These are phyloP conservation scores for Neckera pumila DNA, from an alignment of 225 moss, liverwort and hornwort species.

Conservation along the genomic window DNA sequence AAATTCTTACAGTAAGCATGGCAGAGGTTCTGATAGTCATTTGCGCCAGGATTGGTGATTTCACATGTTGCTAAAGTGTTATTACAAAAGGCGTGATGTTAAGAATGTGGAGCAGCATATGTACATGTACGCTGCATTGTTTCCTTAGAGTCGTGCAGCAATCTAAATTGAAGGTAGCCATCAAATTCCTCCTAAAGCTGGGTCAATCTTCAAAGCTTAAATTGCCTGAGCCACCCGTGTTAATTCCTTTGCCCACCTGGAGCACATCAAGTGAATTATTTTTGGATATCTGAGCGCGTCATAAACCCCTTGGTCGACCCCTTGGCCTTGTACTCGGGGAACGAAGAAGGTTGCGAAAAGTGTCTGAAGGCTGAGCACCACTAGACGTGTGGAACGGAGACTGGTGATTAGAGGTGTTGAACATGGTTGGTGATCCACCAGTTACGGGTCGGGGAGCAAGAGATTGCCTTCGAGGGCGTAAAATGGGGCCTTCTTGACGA, in stretches of 20 bases:
- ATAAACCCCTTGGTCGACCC: constrained; percentile 11
- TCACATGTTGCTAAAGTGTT: neutral
- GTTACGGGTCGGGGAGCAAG: constrained; percentile 12
- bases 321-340: constrained; percentile 12
- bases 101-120: neutral
- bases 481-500: constrained; percentile 45
- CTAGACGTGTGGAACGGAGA: constrained; percentile 18
- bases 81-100: neutral
- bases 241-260: neutral
- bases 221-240: neutral
- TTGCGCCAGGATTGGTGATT: neutral
- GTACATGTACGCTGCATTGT: neutral
- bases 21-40: neutral
- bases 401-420: constrained; percentile 11
- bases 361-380: constrained; percentile 29
- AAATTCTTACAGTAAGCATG: neutral
- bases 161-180: neutral
- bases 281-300: neutral
- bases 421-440: constrained; percentile 31
- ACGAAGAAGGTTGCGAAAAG: constrained; percentile 35
- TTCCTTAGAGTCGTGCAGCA: neutral
- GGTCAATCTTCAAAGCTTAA: neutral
- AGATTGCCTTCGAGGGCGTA: constrained; percentile 19
- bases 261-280: neutral
- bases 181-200: neutral